phyloP scores from a whole-genome alignment of 2,329 filamentous ascomycete species.

The Pyrenophora graminea region DNA sequence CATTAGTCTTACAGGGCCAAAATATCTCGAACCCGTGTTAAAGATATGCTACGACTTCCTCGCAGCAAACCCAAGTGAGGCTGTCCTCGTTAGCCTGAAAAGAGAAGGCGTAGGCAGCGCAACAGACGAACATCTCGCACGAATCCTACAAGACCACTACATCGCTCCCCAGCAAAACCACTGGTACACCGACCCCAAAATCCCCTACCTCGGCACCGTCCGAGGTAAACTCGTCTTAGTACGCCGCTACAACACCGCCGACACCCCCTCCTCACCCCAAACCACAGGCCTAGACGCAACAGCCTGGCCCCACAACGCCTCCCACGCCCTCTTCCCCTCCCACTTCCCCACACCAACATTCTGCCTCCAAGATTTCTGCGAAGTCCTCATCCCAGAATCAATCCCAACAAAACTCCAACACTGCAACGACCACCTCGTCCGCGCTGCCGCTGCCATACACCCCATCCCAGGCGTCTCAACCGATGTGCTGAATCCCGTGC shows the following conservation, averaged over 20 bases:
- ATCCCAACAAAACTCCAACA: conserved; percentile 81
- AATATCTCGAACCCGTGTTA: conserved; percentile 76
- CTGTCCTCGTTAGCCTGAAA: conserved; percentile 85
- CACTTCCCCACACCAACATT: conserved; percentile 49
- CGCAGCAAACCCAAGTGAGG: conserved; percentile 75
- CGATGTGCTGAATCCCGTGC: conserved; percentile 47
- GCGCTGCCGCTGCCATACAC: conserved; percentile 55
- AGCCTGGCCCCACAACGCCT: conserved; percentile 86
- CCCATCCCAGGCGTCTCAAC: conserved; percentile 49
- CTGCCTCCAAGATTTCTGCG: conserved; percentile 93
- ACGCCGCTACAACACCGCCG: conserved; percentile 71
- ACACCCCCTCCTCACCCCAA: neutral
- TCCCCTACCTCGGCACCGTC: conserved; percentile 77
- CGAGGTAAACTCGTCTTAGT: conserved; percentile 84
- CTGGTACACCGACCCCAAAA: conserved; percentile 76
- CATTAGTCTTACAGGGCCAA: conserved; percentile 78
- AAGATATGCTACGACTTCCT: conserved; percentile 75
- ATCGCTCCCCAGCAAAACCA: conserved; percentile 57
- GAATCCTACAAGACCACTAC: conserved; percentile 74
- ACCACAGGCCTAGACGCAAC: conserved; percentile 59
- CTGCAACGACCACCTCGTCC: conserved; percentile 74
- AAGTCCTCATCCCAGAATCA: conserved; percentile 73
- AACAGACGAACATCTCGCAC: conserved; percentile 77
- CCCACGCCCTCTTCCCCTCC: conserved; percentile 72
- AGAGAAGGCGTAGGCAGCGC: conserved; percentile 83